Base-by-base conservation (phyloP, 345 rosid species). In the Brassica carinata region DNA sequence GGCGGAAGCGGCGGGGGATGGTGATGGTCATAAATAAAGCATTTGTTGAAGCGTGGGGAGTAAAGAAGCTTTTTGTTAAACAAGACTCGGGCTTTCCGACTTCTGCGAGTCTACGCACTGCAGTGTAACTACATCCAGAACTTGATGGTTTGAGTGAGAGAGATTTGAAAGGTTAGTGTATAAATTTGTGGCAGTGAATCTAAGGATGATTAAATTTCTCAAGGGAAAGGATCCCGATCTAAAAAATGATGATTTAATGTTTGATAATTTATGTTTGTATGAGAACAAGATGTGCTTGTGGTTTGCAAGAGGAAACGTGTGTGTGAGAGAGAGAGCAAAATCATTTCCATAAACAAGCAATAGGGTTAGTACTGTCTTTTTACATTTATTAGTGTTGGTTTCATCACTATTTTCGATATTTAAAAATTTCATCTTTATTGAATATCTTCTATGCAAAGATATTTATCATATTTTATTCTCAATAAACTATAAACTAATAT, bases 211-310 rank as follows among this genome's bases (percentile, higher is more conserved):
- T 11, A 48, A 3, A 62, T 33, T 34, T 11, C 23, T 48, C 63
- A 11, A 74, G 36, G 57, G 69, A 51, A 80, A 68, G 75, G 65
- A 82, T 75, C 71, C n/a, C 14, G 15, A 48, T 48, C 55, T 48
- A 48, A 74, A 80, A 78, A 81, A 31, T 78, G 85, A 85, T 83
- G 83, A 79, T 81, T 80, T 86, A 80, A 88, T 76, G 75, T 87
- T 83, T 87, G 88, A 87, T 88, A 86, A 58, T 62, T 48, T 48
- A 64, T 70, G 29, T 83, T 64, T 86, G 87, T 89, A 94, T 88
- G 97, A 86, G 93, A 90, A 86, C 87, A 91, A 92, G 94, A 85
- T 88, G 84, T 90, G 84, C 87, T 92, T 92, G 79, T 87, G 83
- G 77, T 81, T 72, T 80, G 89, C 86, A 87, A 92, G 93, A 88